Evolutionary conservation across 2,329 filamentous ascomycete genomes (phyloP).

Genomic region (Alternaria triticimaculans): DNA sequence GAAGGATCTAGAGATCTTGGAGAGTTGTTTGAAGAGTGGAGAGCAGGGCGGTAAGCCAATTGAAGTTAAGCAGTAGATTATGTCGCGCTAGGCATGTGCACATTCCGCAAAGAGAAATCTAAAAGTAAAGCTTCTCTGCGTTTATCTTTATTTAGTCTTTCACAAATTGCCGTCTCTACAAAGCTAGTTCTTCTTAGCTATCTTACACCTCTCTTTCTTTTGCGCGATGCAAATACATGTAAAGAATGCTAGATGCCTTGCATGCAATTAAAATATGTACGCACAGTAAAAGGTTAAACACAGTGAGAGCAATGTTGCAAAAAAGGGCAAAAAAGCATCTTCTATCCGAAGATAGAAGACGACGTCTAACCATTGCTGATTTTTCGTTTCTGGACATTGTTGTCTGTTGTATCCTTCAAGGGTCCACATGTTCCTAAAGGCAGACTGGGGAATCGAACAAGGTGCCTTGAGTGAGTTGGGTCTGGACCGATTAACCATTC

Average conservation of each 20-base stretch:
- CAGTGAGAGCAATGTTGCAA: neutral
- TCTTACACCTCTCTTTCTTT: neutral
- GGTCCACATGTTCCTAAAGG: neutral
- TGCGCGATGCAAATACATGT: neutral
- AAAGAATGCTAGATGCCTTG: neutral
- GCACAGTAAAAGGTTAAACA: neutral
- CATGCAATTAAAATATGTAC: neutral
- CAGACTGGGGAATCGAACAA: neutral
- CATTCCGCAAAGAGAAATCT: neutral
- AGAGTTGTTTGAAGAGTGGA: constrained; percentile 51
- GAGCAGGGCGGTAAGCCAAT: constrained; percentile 47
- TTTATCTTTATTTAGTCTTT: neutral
- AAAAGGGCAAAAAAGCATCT: neutral
- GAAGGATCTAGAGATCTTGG: constrained; percentile 64
- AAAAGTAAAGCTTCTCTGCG: neutral
- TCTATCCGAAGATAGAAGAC: neutral
- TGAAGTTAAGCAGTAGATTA: constrained; percentile 18
- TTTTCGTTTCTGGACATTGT: neutral
- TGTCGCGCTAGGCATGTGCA: neutral
- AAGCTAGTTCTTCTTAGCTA: no score
- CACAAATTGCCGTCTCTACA: neutral
- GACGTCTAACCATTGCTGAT: neutral
- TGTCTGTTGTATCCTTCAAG: constrained; percentile 1
- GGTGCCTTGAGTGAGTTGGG: neutral
- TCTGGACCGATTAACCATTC: constrained; percentile 3